Conservation (phyloP, 441 rosid genomes). For the Hura crepitans region DNA sequence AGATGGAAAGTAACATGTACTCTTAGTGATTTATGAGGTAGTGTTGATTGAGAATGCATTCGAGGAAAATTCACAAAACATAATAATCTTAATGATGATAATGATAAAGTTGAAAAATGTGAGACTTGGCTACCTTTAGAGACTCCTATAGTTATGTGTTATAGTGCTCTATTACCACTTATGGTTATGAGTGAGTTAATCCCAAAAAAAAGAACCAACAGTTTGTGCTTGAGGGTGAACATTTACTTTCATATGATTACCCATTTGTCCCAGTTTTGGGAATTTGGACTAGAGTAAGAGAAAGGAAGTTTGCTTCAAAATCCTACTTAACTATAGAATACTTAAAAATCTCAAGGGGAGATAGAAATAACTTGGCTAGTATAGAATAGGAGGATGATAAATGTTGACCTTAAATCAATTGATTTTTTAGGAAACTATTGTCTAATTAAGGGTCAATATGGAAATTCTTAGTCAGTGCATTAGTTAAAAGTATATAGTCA, state of each 20-base stretch:
- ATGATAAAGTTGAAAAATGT: constrained; percentile 26
- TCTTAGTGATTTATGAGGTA: constrained; percentile 32
- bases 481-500: constrained; percentile 66
- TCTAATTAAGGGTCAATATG: constrained; percentile 47
- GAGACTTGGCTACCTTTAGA: constrained; percentile 26
- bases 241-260: constrained; percentile 48
- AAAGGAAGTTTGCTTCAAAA: constrained; percentile 68
- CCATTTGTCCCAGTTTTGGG: constrained; percentile 35
- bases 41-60: constrained; percentile 32
- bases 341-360: constrained; percentile 52
- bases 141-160: constrained; percentile 23
- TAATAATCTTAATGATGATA: constrained; percentile 29
- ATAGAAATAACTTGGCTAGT: constrained; percentile 31
- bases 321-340: constrained; percentile 50
- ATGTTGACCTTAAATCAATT: constrained; percentile 32
- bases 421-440: constrained; percentile 36
- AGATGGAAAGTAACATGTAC: constrained; percentile 36
- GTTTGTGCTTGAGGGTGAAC: constrained; percentile 60
- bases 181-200: constrained; percentile 31
- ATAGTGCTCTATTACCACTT: constrained; percentile 34
- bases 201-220: constrained; percentile 27
- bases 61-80: constrained; percentile 33
- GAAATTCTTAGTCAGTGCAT: constrained; percentile 60
- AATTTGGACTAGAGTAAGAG: constrained; percentile 78
- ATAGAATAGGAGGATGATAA: constrained; percentile 11